Base-by-base conservation (phyloP, 1,139 yeast species). In the Suhomyces bolitotheri region DNA sequence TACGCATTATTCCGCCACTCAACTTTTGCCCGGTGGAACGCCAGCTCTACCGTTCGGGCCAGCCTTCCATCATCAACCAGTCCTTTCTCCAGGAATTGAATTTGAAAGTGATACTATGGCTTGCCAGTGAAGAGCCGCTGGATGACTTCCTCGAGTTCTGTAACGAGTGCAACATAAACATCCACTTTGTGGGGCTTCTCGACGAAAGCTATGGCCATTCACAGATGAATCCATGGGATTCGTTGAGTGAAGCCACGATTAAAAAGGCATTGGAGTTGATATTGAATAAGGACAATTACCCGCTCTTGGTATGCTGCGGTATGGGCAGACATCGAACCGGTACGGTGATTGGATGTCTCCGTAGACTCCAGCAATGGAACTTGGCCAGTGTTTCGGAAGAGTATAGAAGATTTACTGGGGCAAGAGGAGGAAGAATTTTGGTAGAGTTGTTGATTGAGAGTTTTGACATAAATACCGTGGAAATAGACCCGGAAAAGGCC, bases 311-410 rank as follows among this genome's bases (percentile, higher is more conserved):
- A 6, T 90, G 97, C 60, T 92, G 97, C 54, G 96, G 97, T 9
- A 90, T 90, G 97, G 98, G 98, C 0, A 70, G 97, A 47, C 97
- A 92, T 58, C 73, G 97, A 43, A 89, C 97, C 0, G 98, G 98
- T 1, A 89, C 97, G 0, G 96, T 92, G 2, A 78, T 92, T 38
- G 98, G 98, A 1, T 92, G 97, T 59, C 66, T 92, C 33, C 68
- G 98, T 45, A 72, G 96, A 43, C 64, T 92, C 19, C 96, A 90
- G 66, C 92, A 95, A 14, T 92, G 98, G 98, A 92, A 92, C 54
- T 66, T 90, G 54, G 96, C 97, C 9, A 66, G 95, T 60, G 94
- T 90, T 2, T 80, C 90, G 40, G 98, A 92, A 55, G 98, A 92
- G 56, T 92, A 92, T 57, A 69, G 97, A 49, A 64, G 98, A 44